phyloP scores from a whole-genome alignment of 306 rosid species.

The Alnus glutinosa region DNA sequence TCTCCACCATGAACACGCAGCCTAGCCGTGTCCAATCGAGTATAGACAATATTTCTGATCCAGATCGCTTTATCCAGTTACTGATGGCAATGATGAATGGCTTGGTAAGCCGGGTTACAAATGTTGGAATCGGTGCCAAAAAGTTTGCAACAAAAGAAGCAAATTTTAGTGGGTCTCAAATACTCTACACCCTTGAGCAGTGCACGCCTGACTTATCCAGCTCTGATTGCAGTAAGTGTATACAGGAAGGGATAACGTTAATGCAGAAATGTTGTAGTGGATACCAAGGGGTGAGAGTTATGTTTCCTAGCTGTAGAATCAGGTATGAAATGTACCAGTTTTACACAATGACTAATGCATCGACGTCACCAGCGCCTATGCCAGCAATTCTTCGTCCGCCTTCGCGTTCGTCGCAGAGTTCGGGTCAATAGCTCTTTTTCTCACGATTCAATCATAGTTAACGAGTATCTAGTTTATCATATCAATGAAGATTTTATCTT shows the following conservation, averaged over 20 bases:
- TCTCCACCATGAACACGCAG: conserved; percentile 11
- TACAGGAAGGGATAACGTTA: neutral
- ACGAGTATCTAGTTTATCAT: too few species aligned
- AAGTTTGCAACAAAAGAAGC: too few species aligned
- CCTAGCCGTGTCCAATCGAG: too few species aligned
- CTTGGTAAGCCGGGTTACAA: neutral
- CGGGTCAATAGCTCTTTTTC: too few species aligned
- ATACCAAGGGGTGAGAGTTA: too few species aligned
- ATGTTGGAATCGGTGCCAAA: neutral
- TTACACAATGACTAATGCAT: neutral
- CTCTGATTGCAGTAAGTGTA: neutral
- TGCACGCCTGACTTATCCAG: neutral
- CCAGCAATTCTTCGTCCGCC: neutral
- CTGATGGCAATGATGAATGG: conserved; percentile 6
- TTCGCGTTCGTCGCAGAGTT: neutral
- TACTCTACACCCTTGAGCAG: conserved; percentile 3
- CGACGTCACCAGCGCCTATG: neutral
- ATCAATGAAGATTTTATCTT: too few species aligned
- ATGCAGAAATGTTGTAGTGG: too few species aligned
- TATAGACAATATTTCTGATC: neutral
- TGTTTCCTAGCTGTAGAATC: neutral
- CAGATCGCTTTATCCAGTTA: neutral
- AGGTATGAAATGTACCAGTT: neutral
- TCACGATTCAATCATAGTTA: too few species aligned
- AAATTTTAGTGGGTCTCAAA: conserved; percentile 19